Base-by-base conservation (phyloP, 2,329 filamentous ascomycete species). In the Cladosporium sp. region DNA sequence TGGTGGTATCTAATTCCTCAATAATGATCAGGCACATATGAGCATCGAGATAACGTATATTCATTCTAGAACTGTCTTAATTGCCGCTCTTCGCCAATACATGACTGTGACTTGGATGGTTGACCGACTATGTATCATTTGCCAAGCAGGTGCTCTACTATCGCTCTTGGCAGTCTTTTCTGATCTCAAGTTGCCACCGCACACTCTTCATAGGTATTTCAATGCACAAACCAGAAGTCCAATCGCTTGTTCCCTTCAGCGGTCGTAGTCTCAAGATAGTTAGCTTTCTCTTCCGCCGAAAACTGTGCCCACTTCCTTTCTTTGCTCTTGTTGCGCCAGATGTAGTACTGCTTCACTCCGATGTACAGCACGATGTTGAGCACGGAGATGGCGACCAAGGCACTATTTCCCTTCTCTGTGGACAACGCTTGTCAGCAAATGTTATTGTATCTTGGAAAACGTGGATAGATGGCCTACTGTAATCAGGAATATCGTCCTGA, bases 231-330 rank as follows among this genome's bases (percentile, higher is more conserved):
- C 7, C 48, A 23, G 53, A 77, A 78, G 57, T 78, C 76, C 63
- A 78, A 57, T n/a, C 76, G 71, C 67, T 75, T 76, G 58, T 78
- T 78, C 0, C 76, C 76, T 28, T 77, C 63, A 65, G 77, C 76
- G 6, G 49, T 70, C 16, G 71, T 71, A 2, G 70, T 71, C 14
- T 74, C 67, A 34, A 85, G 76, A 70, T 88, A 88, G 23, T 79
- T 68, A 1, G 74, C 74, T 70, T 80, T 78, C 70, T 85, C 80
- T n/a, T 82, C 79, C 46, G 78, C 76, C 13, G 73, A 80, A 78
- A 86, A 79, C 14, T 74, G 73, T 6, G 77, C 73, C 84, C 84
- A 86, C 21, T 78, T 70, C 36, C 66, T 70, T 16, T 84, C 82
- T n/a, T 80, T 81, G 26, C 58, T 28, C 54, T 36, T 57, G 54